phyloP scores from a whole-genome alignment of 2,329 filamentous ascomycete genomes.

The Colletotrichum sublineola region DNA sequence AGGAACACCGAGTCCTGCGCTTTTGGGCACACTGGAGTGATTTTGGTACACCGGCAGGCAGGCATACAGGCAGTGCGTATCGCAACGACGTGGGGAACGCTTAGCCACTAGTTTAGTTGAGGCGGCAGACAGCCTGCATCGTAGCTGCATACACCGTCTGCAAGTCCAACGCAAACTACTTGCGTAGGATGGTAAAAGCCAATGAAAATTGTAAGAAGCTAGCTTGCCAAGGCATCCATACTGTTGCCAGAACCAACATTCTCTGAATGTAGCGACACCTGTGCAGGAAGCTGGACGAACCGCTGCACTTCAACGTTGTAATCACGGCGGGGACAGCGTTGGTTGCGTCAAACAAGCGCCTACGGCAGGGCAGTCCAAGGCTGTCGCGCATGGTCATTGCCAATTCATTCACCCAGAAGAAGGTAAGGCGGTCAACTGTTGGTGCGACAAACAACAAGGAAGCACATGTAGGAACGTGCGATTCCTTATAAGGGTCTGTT shows the following conservation, averaged over 20 bases:
- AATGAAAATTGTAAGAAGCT: neutral
- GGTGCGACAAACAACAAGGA: no score
- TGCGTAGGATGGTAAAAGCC: neutral
- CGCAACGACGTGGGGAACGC: neutral
- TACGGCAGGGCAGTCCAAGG: neutral
- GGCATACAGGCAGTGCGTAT: neutral
- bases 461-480: neutral
- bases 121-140: neutral
- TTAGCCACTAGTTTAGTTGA: neutral
- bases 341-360: neutral
- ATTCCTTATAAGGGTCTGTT: neutral
- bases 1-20: no score
- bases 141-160: neutral
- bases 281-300: neutral
- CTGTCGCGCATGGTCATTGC: no score
- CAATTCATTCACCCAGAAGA: neutral
- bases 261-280: neutral
- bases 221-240: neutral
- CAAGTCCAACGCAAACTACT: neutral
- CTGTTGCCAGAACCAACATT: neutral
- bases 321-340: neutral
- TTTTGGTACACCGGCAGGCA: no score
- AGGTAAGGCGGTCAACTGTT: neutral
- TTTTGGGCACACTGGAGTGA: no score
- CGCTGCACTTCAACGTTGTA: neutral